A percentile compares a stretch with the other conserved stretches of the same genome.
Evolutionary conservation across 208 protist species (phyloP).

Genomic region (Leishmania amazonensis): DNA sequence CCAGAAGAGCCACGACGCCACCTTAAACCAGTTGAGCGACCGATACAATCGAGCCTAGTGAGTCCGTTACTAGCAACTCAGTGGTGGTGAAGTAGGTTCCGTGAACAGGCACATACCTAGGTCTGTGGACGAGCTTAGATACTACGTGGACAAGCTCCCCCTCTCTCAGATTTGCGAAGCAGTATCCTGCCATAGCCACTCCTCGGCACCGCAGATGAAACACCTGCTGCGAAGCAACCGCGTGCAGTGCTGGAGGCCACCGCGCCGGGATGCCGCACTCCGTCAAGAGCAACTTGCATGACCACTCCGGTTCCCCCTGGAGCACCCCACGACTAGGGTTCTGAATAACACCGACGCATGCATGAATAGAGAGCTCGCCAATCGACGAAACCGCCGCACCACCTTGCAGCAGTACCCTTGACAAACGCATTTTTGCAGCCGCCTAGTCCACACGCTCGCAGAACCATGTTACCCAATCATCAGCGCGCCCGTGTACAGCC

Average conservation of each 20-base stretch:
- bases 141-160: constrained; percentile 82
- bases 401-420: not conserved
- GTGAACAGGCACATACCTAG: constrained; percentile 78
- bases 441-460: not conserved
- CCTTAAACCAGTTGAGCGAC: constrained; percentile 28
- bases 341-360: constrained; percentile 80
- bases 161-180: constrained; percentile 49
- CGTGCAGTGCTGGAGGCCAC: constrained; percentile 5
- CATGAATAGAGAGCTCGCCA: constrained; percentile 51
- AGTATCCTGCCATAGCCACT: constrained; percentile 52
- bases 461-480: not conserved
- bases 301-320: constrained; percentile 73
- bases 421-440: not conserved
- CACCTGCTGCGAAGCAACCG: constrained; percentile 20
- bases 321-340: constrained; percentile 60
- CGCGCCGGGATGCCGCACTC: constrained; percentile 56
- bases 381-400: not conserved
- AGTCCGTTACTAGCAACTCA: constrained; percentile 77
- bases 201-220: constrained; percentile 74
- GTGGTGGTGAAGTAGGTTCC: constrained; percentile 75
- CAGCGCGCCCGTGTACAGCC: not conserved
- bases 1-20: not conserved
- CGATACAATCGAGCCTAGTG: constrained; percentile 69
- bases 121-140: constrained; percentile 74
- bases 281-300: constrained; percentile 72